Conservation (phyloP, 345 rosid genomes). For the Eucalyptus guilfoylei region DNA sequence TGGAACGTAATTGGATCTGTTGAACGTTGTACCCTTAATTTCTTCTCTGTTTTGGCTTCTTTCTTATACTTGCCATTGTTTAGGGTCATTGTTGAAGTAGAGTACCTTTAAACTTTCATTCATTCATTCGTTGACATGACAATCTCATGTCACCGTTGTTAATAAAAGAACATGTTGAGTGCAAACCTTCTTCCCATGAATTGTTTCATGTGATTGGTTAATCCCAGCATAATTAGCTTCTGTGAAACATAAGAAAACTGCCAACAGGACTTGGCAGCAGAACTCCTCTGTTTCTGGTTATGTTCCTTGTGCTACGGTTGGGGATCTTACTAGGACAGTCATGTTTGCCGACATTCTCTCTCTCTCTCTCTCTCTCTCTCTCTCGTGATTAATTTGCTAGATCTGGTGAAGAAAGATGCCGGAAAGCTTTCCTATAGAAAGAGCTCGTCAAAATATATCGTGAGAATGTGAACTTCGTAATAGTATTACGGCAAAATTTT, state of each 20-base stretch:
- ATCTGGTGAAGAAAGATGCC: neutral
- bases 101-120: neutral
- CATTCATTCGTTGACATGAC: neutral
- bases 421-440: neutral
- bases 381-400: too few species aligned
- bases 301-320: neutral
- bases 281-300: neutral
- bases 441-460: neutral
- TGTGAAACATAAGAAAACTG: neutral
- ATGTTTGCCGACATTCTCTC: neutral
- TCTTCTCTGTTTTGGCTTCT: neutral
- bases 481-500: neutral
- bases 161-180: neutral
- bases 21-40: neutral
- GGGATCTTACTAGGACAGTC: neutral
- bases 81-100: neutral
- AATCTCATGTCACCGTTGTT: neutral
- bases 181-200: neutral
- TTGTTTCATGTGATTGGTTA: neutral
- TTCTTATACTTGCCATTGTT: neutral
- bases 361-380: too few species aligned
- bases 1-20: conserved; percentile 15
- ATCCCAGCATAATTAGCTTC: neutral
- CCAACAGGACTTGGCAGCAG: neutral
- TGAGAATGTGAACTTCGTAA: neutral